Evolutionary conservation across 2,329 filamentous ascomycete genomes (phyloP).

Genomic region (Leptoxyphium fumago): DNA sequence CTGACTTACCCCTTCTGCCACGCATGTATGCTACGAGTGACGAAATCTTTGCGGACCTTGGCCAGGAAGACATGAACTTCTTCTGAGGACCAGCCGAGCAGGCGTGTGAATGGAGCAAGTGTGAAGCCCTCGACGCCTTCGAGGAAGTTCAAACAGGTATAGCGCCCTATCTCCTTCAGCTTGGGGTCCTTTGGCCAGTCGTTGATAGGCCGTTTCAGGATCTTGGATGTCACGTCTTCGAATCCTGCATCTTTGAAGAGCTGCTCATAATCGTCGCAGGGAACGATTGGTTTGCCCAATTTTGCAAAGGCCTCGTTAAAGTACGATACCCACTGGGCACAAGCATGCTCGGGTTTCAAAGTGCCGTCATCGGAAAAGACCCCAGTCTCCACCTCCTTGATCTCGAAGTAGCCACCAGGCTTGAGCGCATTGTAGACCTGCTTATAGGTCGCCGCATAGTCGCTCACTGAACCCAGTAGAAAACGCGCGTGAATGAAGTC

Average conservation of each 20-base stretch:
- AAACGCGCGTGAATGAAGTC: conserved; percentile 30
- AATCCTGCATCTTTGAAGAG: conserved; percentile 13
- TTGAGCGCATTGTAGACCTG: conserved; percentile 21
- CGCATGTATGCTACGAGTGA: conserved; percentile 25
- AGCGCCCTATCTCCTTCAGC: conserved; percentile 14
- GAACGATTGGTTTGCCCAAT: conserved; percentile 7
- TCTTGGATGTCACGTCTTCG: conserved; percentile 10
- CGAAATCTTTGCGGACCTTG: conserved; percentile 25
- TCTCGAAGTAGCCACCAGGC: conserved; percentile 29
- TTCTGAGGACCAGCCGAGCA: conserved; percentile 28
- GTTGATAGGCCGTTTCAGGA: conserved; percentile 12
- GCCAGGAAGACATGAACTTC: conserved; percentile 33
- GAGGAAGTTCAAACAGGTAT: conserved; percentile 13
- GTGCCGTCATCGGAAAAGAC: conserved; percentile 26
- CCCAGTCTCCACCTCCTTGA: conserved; percentile 28
- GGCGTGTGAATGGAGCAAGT: conserved; percentile 28
- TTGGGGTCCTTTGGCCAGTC: conserved; percentile 17
- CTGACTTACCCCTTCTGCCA: conserved; percentile 28
- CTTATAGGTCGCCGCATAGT: conserved; percentile 11
- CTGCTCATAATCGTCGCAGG: conserved; percentile 6
- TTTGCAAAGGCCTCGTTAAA: conserved; percentile 10
- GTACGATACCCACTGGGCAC: conserved; percentile 8
- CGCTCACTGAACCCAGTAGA: conserved; percentile 13
- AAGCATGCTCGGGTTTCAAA: conserved; percentile 13
- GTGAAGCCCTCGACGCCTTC: conserved; percentile 30